A percentile compares a stretch with the other conserved stretches of the same genome.
These are phyloP conservation scores for Microascus cirrosus DNA, from an alignment of 2,329 filamentous ascomycete species.

Conservation along the genomic window DNA sequence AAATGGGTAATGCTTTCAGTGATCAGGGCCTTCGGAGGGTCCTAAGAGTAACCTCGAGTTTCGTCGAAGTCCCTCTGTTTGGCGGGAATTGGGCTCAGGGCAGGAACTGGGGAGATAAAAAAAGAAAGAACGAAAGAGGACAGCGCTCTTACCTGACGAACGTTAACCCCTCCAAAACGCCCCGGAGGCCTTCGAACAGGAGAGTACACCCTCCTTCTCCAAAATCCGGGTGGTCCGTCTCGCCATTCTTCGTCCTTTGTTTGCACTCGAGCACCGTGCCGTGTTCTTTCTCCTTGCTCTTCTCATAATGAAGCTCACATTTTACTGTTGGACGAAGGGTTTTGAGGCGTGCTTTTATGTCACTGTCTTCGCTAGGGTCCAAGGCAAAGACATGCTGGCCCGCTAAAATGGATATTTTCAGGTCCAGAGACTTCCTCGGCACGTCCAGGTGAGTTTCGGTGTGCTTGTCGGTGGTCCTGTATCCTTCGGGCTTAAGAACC, in stretches of 20 bases:
- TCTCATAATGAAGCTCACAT: slow-evolving; percentile 73
- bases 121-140: background rate
- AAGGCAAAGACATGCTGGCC: slow-evolving; percentile 52
- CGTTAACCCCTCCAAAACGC: slow-evolving; percentile 57
- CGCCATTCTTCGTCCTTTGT: slow-evolving; percentile 40
- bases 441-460: slow-evolving; percentile 30
- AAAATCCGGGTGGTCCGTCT: slow-evolving; percentile 55
- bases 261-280: slow-evolving; percentile 39
- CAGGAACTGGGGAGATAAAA: background rate
- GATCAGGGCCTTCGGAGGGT: too few species aligned
- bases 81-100: too few species aligned
- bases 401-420: slow-evolving; percentile 63
- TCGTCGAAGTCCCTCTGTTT: too few species aligned
- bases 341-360: background rate
- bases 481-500: slow-evolving; percentile 73
- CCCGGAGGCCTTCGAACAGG: slow-evolving; percentile 44
- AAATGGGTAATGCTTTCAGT: too few species aligned
- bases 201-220: slow-evolving; percentile 38
- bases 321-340: slow-evolving; percentile 60
- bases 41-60: too few species aligned
- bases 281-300: slow-evolving; percentile 15
- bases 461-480: slow-evolving; percentile 40
- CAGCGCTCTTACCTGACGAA: slow-evolving; percentile 57
- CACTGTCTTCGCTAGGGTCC: background rate
- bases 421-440: slow-evolving; percentile 44